These are phyloP conservation scores for Chalciporus chontae DNA, from an alignment of 768 basidiomycete species.

Conservation along the genomic window DNA sequence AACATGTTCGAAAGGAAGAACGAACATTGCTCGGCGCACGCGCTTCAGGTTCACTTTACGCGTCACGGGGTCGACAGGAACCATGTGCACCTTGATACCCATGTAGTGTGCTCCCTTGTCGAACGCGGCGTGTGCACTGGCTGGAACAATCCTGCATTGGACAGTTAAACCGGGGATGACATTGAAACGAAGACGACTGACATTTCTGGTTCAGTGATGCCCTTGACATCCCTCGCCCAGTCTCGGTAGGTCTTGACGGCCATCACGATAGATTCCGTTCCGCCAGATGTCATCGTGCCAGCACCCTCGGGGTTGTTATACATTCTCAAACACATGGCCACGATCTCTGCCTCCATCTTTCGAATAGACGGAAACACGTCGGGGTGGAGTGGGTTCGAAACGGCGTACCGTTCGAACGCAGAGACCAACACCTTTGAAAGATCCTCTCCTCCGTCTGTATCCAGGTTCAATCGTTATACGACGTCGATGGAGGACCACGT, in stretches of 20 bases:
- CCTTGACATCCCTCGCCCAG: constrained; percentile 83
- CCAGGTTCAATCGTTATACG: background rate
- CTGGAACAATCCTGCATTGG: constrained; percentile 65
- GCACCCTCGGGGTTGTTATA: constrained; percentile 85
- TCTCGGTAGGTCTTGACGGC: constrained; percentile 92
- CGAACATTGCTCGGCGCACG: constrained; percentile 86
- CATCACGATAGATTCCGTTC: constrained; percentile 96
- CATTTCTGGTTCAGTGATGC: constrained; percentile 93
- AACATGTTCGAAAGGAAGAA: constrained; percentile 5
- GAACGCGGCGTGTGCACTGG: constrained; percentile 90
- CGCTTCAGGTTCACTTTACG: constrained; percentile 74
- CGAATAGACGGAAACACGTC: constrained; percentile 89
- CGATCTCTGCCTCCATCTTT: constrained; percentile 97
- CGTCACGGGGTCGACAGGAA: constrained; percentile 76
- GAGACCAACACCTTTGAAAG: constrained; percentile 73
- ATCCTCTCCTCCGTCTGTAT: constrained; percentile 77
- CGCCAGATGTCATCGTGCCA: constrained; percentile 91
- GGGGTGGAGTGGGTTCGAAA: constrained; percentile 90
- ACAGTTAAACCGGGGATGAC: background rate
- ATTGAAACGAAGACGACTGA: constrained; percentile 31
- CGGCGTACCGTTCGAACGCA: constrained; percentile 77
- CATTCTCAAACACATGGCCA: constrained; percentile 80
- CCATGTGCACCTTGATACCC: constrained; percentile 81
- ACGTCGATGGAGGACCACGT: constrained; percentile 26
- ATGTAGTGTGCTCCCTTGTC: constrained; percentile 90